Percentiles rank a stretch among this genome's conserved stretches.
Evolutionary conservation across 2,329 filamentous ascomycete genomes (phyloP).

Genomic region (Coniochaeta sp.): DNA sequence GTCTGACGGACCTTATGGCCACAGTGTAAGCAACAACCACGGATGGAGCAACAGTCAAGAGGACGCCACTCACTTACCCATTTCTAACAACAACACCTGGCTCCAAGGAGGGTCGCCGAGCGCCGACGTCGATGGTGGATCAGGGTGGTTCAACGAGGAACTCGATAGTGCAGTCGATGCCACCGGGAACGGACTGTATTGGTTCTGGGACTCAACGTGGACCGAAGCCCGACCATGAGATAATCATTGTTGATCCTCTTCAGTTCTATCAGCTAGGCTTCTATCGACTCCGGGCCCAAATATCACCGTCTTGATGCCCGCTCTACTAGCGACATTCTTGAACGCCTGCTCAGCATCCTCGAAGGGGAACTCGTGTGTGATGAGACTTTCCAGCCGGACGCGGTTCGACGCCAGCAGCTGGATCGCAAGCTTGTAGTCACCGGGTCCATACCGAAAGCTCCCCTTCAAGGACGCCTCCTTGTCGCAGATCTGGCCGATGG

Average conservation of each 20-base stretch:
- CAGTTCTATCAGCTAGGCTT: background rate
- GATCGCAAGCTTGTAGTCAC: conserved; percentile 78
- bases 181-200: background rate
- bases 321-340: conserved; percentile 71
- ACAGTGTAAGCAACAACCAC: background rate
- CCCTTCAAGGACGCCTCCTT: conserved; percentile 83
- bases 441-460: conserved; percentile 78
- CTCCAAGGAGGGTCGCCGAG: background rate
- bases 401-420: conserved; percentile 64
- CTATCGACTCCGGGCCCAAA: conserved; percentile 36
- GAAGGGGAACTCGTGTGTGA: conserved; percentile 70
- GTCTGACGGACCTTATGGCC: background rate
- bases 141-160: background rate
- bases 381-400: conserved; percentile 72
- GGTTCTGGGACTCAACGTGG: background rate
- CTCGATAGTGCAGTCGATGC: background rate
- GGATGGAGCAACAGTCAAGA: background rate
- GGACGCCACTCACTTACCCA: background rate
- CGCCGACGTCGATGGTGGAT: background rate
- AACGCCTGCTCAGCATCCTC: conserved; percentile 78
- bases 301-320: conserved; percentile 65
- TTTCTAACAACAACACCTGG: background rate
- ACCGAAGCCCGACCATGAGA: background rate
- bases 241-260: background rate
- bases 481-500: conserved; percentile 77